phyloP scores from a whole-genome alignment of 148 eudicot genomes.

The Diospyros kaki region DNA sequence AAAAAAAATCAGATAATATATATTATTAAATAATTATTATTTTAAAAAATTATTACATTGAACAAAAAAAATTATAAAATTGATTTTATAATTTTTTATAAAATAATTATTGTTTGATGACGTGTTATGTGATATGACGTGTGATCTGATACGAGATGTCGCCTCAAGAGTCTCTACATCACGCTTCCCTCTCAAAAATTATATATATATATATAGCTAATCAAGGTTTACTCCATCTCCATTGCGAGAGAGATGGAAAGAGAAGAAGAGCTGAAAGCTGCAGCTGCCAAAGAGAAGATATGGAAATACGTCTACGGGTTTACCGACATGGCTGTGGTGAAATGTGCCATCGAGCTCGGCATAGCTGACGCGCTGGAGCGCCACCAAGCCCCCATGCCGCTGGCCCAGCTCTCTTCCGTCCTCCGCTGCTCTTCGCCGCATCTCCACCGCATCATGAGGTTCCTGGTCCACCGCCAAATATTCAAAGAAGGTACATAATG shows the following conservation, averaged over 20 bases:
- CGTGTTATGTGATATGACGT: too few relatives aligned
- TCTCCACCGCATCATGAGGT: constrained; percentile 56
- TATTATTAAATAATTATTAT: too few relatives aligned
- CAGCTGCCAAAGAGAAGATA: constrained; percentile 34
- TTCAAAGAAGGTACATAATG: constrained; percentile 21
- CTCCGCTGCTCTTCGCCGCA: constrained; percentile 36
- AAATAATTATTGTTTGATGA: too few relatives aligned
- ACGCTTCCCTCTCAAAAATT: too few relatives aligned
- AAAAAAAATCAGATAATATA: too few relatives aligned
- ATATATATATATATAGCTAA: too few relatives aligned
- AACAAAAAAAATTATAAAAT: too few relatives aligned
- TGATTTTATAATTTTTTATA: too few relatives aligned
- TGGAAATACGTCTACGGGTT: constrained; percentile 60
- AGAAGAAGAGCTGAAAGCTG: constrained; percentile 26
- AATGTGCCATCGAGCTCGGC: constrained; percentile 63
- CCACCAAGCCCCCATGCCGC: constrained; percentile 40
- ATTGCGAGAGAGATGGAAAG: neutral
- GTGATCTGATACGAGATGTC: too few relatives aligned
- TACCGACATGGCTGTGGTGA: constrained; percentile 48
- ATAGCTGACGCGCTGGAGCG: constrained; percentile 46
- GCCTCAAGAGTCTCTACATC: too few relatives aligned
- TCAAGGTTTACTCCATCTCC: too few relatives aligned
- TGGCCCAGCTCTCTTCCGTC: constrained; percentile 40
- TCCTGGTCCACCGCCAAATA: constrained; percentile 37
- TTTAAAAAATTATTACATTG: too few relatives aligned